Percentiles rank a stretch among this genome's conserved stretches.
Evolutionary conservation across 2,329 filamentous ascomycete species (phyloP).

Genomic region (Clathrospora elynae): DNA sequence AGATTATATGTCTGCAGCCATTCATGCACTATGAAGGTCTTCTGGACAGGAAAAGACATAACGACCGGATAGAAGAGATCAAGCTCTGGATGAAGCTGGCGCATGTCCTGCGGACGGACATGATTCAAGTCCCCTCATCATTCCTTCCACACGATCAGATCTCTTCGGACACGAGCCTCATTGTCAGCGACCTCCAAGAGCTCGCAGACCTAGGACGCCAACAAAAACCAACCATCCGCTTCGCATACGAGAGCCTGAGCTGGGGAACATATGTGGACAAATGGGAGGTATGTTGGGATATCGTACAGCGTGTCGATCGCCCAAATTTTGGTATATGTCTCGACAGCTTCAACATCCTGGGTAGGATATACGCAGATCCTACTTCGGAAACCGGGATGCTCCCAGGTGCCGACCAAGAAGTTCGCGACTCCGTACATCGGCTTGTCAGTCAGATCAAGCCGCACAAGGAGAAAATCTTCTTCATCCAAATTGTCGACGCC

Average conservation of each 20-base stretch:
- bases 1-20: constrained; percentile 72
- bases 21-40: constrained; percentile 81
- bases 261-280: constrained; percentile 73
- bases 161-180: constrained; percentile 59
- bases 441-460: constrained; percentile 58
- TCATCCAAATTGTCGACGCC: constrained; percentile 77
- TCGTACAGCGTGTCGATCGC: constrained; percentile 68
- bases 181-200: constrained; percentile 66
- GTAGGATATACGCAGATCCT: constrained; percentile 72
- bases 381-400: constrained; percentile 58
- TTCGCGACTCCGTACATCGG: constrained; percentile 60
- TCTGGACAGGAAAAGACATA: constrained; percentile 64
- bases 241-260: constrained; percentile 74
- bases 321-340: constrained; percentile 77
- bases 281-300: constrained; percentile 74
- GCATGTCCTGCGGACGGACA: constrained; percentile 67
- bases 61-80: constrained; percentile 64
- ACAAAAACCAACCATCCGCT: constrained; percentile 63
- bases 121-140: constrained; percentile 75
- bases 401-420: constrained; percentile 59
- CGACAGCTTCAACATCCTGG: constrained; percentile 79
- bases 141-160: constrained; percentile 64
- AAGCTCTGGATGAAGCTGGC: constrained; percentile 72
- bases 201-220: constrained; percentile 69
- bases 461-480: constrained; percentile 70